Percentiles rank a stretch among this genome's conserved stretches.
Evolutionary conservation across 2,329 filamentous ascomycete genomes (phyloP).

Genomic region (Pseudogymnoascus sp.): DNA sequence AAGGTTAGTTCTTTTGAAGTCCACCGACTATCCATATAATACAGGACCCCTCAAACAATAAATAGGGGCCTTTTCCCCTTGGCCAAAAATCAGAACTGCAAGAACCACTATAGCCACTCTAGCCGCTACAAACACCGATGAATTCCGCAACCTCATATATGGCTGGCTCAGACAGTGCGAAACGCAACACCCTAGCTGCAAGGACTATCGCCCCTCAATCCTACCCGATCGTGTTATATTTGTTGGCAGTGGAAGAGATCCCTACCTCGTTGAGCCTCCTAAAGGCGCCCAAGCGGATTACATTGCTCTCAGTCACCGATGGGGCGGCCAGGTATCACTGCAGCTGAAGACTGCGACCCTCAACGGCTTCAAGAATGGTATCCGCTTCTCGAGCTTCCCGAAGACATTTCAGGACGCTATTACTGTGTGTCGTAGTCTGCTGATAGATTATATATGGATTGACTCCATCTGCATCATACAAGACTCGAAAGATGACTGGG

Average conservation of each 20-base stretch:
- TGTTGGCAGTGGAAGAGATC: neutral
- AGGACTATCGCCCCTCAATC: neutral
- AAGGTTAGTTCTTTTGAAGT: neutral
- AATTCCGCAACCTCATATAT: neutral
- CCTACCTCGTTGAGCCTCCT: neutral
- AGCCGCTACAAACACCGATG: neutral
- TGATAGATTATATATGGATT: constrained; percentile 26
- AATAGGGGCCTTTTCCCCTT: neutral
- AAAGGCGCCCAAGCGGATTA: constrained; percentile 12
- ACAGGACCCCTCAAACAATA: neutral
- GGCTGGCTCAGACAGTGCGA: neutral
- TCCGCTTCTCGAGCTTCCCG: constrained; percentile 16
- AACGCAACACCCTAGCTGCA: neutral
- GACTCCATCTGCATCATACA: constrained; percentile 29
- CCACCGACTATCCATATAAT: neutral
- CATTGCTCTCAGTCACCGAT: constrained; percentile 23
- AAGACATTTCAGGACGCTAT: constrained; percentile 24
- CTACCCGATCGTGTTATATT: neutral
- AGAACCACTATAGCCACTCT: neutral
- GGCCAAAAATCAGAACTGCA: neutral
- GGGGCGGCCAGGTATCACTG: constrained; percentile 19
- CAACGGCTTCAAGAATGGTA: constrained; percentile 9
- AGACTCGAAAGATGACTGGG: constrained; percentile 23
- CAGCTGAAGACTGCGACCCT: constrained; percentile 9
- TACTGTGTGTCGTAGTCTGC: constrained; percentile 19